Conservation (phyloP, 495 filamentous ascomycete species). For the Neurospora tetrasperma region DNA sequence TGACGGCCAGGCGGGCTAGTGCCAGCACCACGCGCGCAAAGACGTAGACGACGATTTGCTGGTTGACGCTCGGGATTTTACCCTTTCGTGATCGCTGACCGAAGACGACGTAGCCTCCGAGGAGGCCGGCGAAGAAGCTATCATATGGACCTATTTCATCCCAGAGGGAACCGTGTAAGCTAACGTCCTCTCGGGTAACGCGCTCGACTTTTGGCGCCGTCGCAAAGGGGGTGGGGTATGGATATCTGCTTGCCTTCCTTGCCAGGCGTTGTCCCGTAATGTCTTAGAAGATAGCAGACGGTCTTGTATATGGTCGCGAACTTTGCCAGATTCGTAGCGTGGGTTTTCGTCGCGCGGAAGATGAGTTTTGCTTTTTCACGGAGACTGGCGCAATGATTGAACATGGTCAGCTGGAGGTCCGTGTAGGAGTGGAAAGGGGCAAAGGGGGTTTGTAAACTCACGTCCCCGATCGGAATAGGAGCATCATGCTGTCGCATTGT, state of each 20-base stretch:
- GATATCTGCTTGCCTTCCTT: conserved; percentile 36
- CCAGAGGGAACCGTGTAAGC: not conserved
- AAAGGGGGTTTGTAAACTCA: conserved; percentile 23
- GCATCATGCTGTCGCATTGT: conserved; percentile 58
- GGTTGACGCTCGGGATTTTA: conserved; percentile 69
- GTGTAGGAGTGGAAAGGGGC: not conserved
- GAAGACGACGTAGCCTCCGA: conserved; percentile 91
- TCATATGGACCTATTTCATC: conserved; percentile 52
- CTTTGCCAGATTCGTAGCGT: conserved; percentile 82
- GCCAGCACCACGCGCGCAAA: conserved; percentile 85
- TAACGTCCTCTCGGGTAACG: not conserved
- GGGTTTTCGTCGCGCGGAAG: conserved; percentile 74
- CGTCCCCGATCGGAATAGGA: conserved; percentile 89
- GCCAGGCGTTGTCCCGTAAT: conserved; percentile 47
- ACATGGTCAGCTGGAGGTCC: not conserved
- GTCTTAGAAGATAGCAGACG: conserved; percentile 59
- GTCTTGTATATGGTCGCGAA: conserved; percentile 88
- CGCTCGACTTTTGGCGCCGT: not conserved
- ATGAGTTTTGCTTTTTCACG: conserved; percentile 70
- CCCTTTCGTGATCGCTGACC: conserved; percentile 53
- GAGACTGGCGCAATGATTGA: conserved; percentile 35
- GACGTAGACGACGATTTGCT: conserved; percentile 98
- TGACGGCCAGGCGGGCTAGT: conserved; percentile 68
- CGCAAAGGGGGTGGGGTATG: not conserved
- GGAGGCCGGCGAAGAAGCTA: conserved; percentile 77